Evolutionary conservation across 2,329 filamentous ascomycete species (phyloP), one percentile per base, ranked within the genome.

Genomic region (Aspergillus sp.): DNA sequence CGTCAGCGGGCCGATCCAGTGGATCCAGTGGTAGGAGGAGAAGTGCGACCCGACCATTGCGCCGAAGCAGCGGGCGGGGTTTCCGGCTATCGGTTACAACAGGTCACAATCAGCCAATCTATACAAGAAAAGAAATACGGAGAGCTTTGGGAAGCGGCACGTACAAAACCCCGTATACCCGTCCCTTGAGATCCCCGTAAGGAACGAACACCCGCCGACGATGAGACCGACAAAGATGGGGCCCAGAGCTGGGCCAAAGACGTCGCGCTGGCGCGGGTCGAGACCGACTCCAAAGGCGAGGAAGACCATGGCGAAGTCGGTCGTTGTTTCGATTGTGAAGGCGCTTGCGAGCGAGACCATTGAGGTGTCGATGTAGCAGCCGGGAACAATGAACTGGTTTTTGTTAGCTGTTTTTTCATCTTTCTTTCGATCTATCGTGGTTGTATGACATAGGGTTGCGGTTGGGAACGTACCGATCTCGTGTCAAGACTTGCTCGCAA

Each of bases 251-350:
- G 81, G 81, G 0, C 84, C 84, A 63, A 82, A 84, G 4, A 83
- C 70, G 11, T 78, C 70, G 2, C 74, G 75, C 66, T 86, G 83
- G 2, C 83, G 73, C 2, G 84, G 84, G 68, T 86, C 84, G 3
- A 86, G 73, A 13, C 82, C 83, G 8, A 84, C 80, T 0, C 83
- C 82, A 63, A 84, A 85, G 0, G 82, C 77, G 19, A 85, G 74
- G 64, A 83, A 79, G 0, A 86, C 68, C 9, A 84, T 66, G 1
- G 79, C 72, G 13, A 82, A 76, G 4, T 74, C 77, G 11, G 77
- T 77, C 59, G 83, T 76, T 49, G 81, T 80, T 65, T 86, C 84
- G 31, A 83, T 74, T 11, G 81, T 72, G 59, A 84, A 82, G 11
- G 79, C 80, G 58, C 82, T 75, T 0, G 72, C 73, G 0, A 76